phyloP scores from a whole-genome alignment of 345 rosid species.

The Rhodamnia argentea region DNA sequence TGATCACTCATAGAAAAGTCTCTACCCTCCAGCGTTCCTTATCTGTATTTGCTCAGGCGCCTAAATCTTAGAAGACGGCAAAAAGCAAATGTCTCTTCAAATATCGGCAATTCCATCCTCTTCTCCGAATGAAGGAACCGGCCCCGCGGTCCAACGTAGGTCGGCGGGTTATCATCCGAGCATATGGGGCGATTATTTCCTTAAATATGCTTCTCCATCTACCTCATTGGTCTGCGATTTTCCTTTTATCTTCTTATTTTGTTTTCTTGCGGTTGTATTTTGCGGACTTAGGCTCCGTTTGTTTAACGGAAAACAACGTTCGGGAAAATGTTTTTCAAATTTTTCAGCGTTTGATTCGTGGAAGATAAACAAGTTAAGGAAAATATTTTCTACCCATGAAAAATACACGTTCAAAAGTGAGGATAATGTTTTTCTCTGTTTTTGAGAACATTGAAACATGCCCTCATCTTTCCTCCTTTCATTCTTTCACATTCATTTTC shows the following conservation, averaged over 20 bases:
- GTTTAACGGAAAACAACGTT: too few relatives aligned
- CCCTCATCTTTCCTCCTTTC: too few relatives aligned
- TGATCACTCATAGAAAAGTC: neutral
- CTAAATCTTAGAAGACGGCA: neutral
- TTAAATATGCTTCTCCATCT: neutral
- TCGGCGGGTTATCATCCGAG: conserved; percentile 9
- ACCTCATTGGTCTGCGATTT: neutral
- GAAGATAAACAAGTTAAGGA: too few relatives aligned
- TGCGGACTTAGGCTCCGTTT: too few relatives aligned
- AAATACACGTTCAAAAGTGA: too few relatives aligned
- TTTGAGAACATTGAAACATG: too few relatives aligned
- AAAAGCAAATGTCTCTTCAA: neutral
- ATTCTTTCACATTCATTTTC: too few relatives aligned
- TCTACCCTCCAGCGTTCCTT: neutral
- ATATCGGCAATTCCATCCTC: neutral
- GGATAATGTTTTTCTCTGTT: too few relatives aligned
- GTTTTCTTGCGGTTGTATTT: too few relatives aligned
- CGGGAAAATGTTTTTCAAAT: too few relatives aligned
- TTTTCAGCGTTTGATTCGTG: too few relatives aligned
- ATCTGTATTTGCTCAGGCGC: neutral
- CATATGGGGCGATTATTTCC: conserved; percentile 16
- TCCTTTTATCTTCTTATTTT: neutral
- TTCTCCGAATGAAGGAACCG: neutral
- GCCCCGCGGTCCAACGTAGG: neutral
- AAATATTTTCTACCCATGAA: too few relatives aligned